A percentile compares a stretch with the other conserved stretches of the same genome.
These are phyloP conservation scores for Colletotrichum noveboracense DNA, from an alignment of 2,329 filamentous ascomycete species.

Conservation along the genomic window DNA sequence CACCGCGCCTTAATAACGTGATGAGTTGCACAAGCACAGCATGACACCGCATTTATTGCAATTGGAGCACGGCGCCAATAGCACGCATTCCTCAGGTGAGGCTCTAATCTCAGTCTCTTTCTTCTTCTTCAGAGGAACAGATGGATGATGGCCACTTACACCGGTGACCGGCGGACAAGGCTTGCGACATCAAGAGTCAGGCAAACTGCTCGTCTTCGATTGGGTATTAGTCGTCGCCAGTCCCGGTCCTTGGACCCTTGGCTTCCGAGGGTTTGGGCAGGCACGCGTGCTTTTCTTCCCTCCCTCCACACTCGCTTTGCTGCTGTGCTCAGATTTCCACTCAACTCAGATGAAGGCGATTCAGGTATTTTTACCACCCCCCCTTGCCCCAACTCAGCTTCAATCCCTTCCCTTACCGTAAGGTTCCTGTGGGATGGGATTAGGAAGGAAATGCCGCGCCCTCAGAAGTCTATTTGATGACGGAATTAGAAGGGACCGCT, in stretches of 20 bases:
- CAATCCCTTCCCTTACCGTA: background rate
- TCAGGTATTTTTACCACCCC: background rate
- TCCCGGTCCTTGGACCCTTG: slow-evolving; percentile 1
- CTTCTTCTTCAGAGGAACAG: background rate
- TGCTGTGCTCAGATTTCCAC: background rate
- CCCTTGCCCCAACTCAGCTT: background rate
- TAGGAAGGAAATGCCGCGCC: background rate
- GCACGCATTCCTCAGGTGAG: background rate
- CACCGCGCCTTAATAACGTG: background rate
- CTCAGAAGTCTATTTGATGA: slow-evolving; percentile 11
- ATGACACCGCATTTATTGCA: background rate
- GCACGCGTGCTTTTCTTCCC: background rate
- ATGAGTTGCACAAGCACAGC: background rate
- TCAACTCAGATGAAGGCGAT: background rate
- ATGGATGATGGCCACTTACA: background rate
- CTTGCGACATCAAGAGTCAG: background rate
- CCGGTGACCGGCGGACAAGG: background rate
- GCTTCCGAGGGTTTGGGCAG: slow-evolving; percentile 9
- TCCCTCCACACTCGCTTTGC: background rate
- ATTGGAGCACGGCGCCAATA: background rate
- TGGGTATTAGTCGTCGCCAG: background rate
- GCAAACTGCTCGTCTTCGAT: background rate
- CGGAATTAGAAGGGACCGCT: slow-evolving; percentile 6
- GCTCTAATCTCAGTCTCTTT: background rate
- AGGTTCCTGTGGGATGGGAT: background rate